Percentiles rank a stretch among this genome's conserved stretches.
phyloP scores from a whole-genome alignment of 1,139 yeast species.

The Saccharomyces hybrid region DNA sequence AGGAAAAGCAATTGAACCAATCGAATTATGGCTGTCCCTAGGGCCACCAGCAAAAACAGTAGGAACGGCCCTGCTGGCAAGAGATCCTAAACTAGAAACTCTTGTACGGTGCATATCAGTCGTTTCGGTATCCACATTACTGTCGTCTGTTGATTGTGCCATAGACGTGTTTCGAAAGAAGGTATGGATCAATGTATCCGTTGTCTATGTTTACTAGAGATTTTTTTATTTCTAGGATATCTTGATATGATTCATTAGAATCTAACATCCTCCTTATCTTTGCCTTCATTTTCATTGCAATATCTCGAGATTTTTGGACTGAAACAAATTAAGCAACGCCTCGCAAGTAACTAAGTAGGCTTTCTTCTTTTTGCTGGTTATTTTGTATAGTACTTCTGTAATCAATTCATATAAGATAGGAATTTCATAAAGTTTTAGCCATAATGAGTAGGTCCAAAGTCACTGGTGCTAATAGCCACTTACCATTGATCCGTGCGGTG shows the following conservation, averaged over 20 bases:
- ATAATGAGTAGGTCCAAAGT: constrained; percentile 56
- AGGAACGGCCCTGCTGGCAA: constrained; percentile 7
- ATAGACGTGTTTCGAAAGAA: constrained; percentile 38
- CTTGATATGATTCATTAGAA: constrained; percentile 17
- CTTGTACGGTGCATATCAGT: background rate
- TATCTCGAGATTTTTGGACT: constrained; percentile 17
- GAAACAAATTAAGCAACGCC: constrained; percentile 19
- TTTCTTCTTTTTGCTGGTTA: constrained; percentile 53
- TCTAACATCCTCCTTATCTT: constrained; percentile 37
- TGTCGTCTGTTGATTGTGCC: constrained; percentile 4
- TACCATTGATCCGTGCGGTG: constrained; percentile 70
- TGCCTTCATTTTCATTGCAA: constrained; percentile 17
- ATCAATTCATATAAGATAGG: constrained; percentile 63
- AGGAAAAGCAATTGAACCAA: constrained; percentile 15
- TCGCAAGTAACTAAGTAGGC: constrained; percentile 39
- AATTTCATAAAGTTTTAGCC: constrained; percentile 57
- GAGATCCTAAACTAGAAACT: constrained; percentile 8
- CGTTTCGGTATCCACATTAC: constrained; percentile 1
- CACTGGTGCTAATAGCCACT: constrained; percentile 61
- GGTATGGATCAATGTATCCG: constrained; percentile 51
- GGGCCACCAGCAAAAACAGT: constrained; percentile 24
- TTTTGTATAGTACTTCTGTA: constrained; percentile 59
- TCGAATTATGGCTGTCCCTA: constrained; percentile 21
- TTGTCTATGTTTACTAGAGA: constrained; percentile 46
- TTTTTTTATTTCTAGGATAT: constrained; percentile 16